Evolutionary conservation across 179 eudicot species (phyloP), one percentile per base, ranked within the genome.

Genomic region (Amaranthus tricolor): DNA sequence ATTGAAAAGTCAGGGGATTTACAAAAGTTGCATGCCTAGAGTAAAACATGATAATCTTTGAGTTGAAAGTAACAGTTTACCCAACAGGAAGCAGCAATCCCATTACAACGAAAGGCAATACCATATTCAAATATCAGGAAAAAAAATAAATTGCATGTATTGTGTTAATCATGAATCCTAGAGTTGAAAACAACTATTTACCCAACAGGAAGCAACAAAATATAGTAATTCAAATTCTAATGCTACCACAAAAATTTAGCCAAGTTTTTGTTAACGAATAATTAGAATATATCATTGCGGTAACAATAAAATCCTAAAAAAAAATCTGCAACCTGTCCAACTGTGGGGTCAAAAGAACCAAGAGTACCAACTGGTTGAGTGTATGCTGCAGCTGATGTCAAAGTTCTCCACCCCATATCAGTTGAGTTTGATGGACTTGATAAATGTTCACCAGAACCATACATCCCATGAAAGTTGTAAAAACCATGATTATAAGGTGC

Each of bases 281-380:
- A 1, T 31, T 31, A 31, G 40, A 31, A 65, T 9, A 17, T 45
- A 49, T 51, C 3, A 3, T 14, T 14, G 19, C 5, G 58, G 55
- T 43, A 40, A 54, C 40, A 21, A 71, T 21, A 19, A 62, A 52
- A 57, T 45, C 48, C 3, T 67, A 4, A 31, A n/a, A 60, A 51
- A 65, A 54, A 40, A 49, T 3, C 54, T 56, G 14, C 71, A 78
- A 96, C 99, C 99, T 96, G 99, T 76, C 88, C 90, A 73, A 79
- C 76, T 53, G 83, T 84, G 48, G 88, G 92, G 79, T 93, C 98
- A 86, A 85, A 93, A 44, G 99, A 86, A 64, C 97, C 97, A 80
- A 31, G 2, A 31, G 40, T 31, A 31, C 40, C 40, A 31, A 80
- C 73, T 70, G 96, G 86, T 76, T 83, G 98, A 52, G 90, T 84